Base-by-base conservation (phyloP, 2,329 filamentous ascomycete genomes). In the Xylogone sp. region DNA sequence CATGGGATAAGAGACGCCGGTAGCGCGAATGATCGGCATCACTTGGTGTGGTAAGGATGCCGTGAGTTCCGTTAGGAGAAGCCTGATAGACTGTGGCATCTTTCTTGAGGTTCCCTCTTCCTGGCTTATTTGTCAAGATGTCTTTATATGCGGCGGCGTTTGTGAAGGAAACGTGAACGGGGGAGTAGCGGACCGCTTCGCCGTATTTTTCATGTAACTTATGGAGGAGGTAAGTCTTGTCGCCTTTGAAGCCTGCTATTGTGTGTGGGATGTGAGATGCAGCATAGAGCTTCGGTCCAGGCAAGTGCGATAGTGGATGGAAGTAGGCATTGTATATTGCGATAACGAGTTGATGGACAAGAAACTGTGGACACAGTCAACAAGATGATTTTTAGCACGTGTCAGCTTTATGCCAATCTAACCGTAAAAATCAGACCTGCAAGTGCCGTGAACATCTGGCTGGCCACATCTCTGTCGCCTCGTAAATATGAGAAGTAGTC, bases 121-220 rank as follows among this genome's bases (percentile, higher is more conserved):
- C 45, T 13, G 34, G 10, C n/a, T 39, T 39, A 18, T 39, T 39
- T 5, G 13, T 39, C n/a, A 39, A 65, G 31, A 66, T 64, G 10
- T 53, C 56, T 52, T 59, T 60, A 51, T 52, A 58, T 10, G 63
- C 58, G 19, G 56, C 44, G 3, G 56, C 53, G 3, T 59, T 57
- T 24, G 48, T 50, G 42, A 64, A 65, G 29, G 62, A 62, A 18
- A 65, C 54, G 39, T 64, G 59, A 42, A 64, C 62, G 2, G 63
- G 62, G 2, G 59, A 56, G 3, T 62, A 49, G 8, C 62, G 63
- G 46, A 66, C 51, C 12, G 64, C 62, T 7, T 43, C 34, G 42
- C 52, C 52, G 19, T 52, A 51, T 39, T 50, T 45, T 21, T 50
- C 48, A 21, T 50, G 48, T n/a, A 50, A 29, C 18, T 21, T 19